Base-by-base conservation (phyloP, 1,284 basidiomycete species). In the Naganishia cerealis region DNA sequence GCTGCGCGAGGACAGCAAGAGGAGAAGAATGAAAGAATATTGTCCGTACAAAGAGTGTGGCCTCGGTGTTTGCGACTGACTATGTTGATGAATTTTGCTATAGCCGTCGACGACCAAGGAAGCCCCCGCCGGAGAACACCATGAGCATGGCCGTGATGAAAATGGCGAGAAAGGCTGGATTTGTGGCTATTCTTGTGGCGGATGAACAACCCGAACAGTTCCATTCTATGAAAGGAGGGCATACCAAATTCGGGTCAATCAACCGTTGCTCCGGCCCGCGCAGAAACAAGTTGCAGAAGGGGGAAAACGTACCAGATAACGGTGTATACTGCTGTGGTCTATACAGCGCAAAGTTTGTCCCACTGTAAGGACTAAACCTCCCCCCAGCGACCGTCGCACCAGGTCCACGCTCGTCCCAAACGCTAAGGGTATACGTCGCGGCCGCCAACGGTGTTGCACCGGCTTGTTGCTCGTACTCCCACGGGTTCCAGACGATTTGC, bases 291-390 rank as follows among this genome's bases (percentile, higher is more conserved):
- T 29, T 57, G 46, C 58, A 48, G 67, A 59, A 39, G 24, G 26
- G 55, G 67, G 56, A 52, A 36, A 8, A 67, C 69, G 55, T 43
- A 66, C 65, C 55, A 12, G 70, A 53, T 15, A 59, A 43, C 57
- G 66, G 61, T 12, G 65, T 67, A 58, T 73, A 63, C 50, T 84
- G 57, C 73, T 87, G 85, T 0, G 93, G 92, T 0, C 87, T 87
- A 79, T 96, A 97, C 75, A 97, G 79, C 58, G 90, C 91, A 81
- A 97, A 96, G 73, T 85, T 83, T 53, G 91, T 81, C 3, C 85
- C 84, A 43, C 83, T 84, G 77, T 93, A 92, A 58, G 88, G 86
- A 67, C 82, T 82, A 72, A 97, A 82, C 74, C 84, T 85, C 0
- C 93, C 94, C 0, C 87, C 86, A 21, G 81, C 79, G 43, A 85